Conservation (phyloP, 2,329 filamentous ascomycete genomes). For the Apiospora arundinis region DNA sequence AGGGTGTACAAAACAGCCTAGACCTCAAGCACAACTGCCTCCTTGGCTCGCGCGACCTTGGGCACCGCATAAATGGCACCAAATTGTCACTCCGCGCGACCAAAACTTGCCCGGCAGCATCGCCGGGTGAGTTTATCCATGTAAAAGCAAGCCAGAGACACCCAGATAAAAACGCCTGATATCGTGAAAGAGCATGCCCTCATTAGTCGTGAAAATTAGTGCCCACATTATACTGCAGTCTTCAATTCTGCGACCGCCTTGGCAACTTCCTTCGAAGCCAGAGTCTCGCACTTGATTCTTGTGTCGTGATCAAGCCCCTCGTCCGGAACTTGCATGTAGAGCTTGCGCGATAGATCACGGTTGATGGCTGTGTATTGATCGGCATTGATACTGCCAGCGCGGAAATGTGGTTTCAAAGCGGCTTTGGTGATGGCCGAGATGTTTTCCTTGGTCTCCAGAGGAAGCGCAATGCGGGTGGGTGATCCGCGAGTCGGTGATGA, state of each 20-base stretch:
- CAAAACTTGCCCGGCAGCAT: background rate
- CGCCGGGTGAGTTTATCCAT: background rate
- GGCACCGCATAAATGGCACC: slow-evolving; percentile 13
- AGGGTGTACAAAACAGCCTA: slow-evolving; percentile 8
- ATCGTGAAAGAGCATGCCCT: slow-evolving; percentile 24
- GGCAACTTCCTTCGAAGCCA: slow-evolving; percentile 80
- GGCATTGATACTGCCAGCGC: slow-evolving; percentile 78
- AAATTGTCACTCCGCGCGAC: background rate
- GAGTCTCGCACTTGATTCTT: slow-evolving; percentile 74
- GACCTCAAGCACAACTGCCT: slow-evolving; percentile 7
- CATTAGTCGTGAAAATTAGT: slow-evolving; percentile 26
- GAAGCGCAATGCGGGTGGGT: slow-evolving; percentile 69
- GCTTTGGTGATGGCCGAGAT: slow-evolving; percentile 88
- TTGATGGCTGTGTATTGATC: slow-evolving; percentile 95
- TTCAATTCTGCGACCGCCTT: slow-evolving; percentile 63
- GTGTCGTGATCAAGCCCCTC: slow-evolving; percentile 68
- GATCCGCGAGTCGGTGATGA: slow-evolving; percentile 69
- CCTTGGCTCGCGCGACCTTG: slow-evolving; percentile 8
- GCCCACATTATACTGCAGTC: slow-evolving; percentile 31
- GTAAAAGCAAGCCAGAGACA: slow-evolving; percentile 28
- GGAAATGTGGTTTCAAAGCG: slow-evolving; percentile 83
- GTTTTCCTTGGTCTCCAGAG: slow-evolving; percentile 83
- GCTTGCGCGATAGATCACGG: slow-evolving; percentile 81
- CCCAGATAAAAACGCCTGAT: slow-evolving; percentile 26
- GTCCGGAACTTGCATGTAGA: slow-evolving; percentile 75